phyloP scores from a whole-genome alignment of 345 rosid genomes.

The Salix brachista region DNA sequence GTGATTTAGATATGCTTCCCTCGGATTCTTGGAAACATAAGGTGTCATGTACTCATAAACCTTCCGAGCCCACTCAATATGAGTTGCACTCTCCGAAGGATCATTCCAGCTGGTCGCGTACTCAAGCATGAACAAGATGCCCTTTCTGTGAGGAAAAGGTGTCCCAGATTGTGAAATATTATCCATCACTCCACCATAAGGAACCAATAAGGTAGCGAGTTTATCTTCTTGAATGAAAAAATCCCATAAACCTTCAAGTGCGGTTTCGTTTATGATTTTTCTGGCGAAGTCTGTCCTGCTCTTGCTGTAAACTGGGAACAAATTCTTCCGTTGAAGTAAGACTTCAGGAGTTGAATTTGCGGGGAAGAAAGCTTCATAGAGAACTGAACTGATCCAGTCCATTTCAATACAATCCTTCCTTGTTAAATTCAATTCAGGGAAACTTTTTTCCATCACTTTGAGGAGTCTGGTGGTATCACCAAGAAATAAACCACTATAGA shows the following conservation, averaged over 20 bases:
- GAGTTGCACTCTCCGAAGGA: constrained; percentile 1
- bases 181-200: constrained; percentile 72
- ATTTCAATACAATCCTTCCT: constrained; percentile 29
- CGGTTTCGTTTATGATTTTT: constrained; percentile 27
- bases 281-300: constrained; percentile 37
- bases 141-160: constrained; percentile 34
- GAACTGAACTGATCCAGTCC: constrained; percentile 30
- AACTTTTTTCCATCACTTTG: constrained; percentile 18
- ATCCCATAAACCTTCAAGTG: constrained; percentile 28
- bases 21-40: constrained; percentile 23
- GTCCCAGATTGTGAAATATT: constrained; percentile 31
- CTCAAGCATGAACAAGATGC: constrained; percentile 23
- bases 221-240: constrained; percentile 45
- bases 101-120: constrained; percentile 18
- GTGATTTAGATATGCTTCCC: constrained; percentile 22
- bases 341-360: constrained; percentile 19
- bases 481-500: constrained; percentile 22
- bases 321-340: constrained; percentile 25
- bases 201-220: constrained; percentile 54
- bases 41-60: constrained; percentile 21
- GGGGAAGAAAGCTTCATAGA: constrained; percentile 23
- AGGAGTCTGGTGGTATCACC: constrained; percentile 25
- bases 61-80: constrained; percentile 21
- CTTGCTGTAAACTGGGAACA: constrained; percentile 24
- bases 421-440: constrained; percentile 35